Evolutionary conservation across 768 basidiomycete genomes (phyloP), one percentile per base, ranked within the genome.

Genomic region (Mycena indigotica): DNA sequence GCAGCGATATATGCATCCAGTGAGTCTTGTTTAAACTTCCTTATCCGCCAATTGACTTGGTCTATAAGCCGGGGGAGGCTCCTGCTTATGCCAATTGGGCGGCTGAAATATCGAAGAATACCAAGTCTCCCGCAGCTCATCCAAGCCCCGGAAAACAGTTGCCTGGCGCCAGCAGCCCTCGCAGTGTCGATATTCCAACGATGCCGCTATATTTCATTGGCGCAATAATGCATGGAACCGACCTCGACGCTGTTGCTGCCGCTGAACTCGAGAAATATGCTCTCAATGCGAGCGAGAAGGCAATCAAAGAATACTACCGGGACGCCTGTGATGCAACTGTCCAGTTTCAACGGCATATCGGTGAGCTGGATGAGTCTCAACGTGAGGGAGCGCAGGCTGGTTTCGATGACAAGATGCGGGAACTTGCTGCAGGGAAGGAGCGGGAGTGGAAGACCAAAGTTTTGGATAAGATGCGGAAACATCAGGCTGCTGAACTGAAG

Each of bases 161-260:
- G 8, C 41, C 6, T 19, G 13, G 8, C 6, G 35, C 35, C n/a
- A 8, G 8, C 8, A 44, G 41, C 23, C 41, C 41, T 8, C 41
- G n/a, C 23, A 15, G 8, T 44, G 55, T 29, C 13, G 62, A 63
- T 8, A 23, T 59, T n/a, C 62, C 62, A 1, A 50, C 16, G 21
- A 51, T 63, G 58, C 62, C 62, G 29, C 52, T 63, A 2, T 63
- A 63, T 51, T 63, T 56, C 25, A 50, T 63, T 24, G 55, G 55
- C 1, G 62, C 62, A 28, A 55, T 63, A 3, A 50, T 63, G 35
- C 57, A 59, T 45, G 58, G 58, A 10, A 57, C 62, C 25, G 62
- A 63, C 21, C 52, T 63, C n/a, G 62, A 63, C 28, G 62, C 57
- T 2, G 62, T 63, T 28, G 55, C 55, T 2, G 62, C 54, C 16